Base-by-base conservation (phyloP, 768 basidiomycete species). In the Mycena alexandri region DNA sequence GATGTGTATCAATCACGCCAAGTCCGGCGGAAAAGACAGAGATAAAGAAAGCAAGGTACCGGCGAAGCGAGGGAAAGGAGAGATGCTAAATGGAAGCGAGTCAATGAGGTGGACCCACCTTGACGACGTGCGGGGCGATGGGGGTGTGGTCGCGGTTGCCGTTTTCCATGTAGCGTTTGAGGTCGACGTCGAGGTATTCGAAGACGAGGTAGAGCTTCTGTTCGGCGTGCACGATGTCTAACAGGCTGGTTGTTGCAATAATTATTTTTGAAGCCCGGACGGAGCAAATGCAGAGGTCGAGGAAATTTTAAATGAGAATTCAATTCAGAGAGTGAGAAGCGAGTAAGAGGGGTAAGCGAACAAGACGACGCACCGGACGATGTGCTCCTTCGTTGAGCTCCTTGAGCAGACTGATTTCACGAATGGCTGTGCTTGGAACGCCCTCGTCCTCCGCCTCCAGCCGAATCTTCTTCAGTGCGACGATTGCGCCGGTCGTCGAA, bases 361-460 rank as follows among this genome's bases (percentile, higher is more conserved):
- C 52, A 60, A 11, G 36, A 46, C 47, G 44, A 78, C 85, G 72
- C 76, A 93, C 98, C 89, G 89, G 74, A 99, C 98, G 74, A 99
- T 94, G 76, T 98, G 94, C 41, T 96, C 94, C 77, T n/a, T 99
- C 93, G 78, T 94, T 95, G 74, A 99, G 86, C 77, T 99, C 98
- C 80, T 98, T 99, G 74, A 99, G 81, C 65, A 99, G 80, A 81
- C 93, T 95, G 79, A 99, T 99, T 83, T 99, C 98, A 58, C 98
- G 89, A 75, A 99, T 99, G 63, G 97, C 96, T 6, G 98, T 99
- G 70, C 92, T 94, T 6, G 98, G 98, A 22, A 99, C 96, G 56
- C 98, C 98, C 79, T 99, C 98, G 77, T 99, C 98, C 79, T 99
- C 98, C 17, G 95, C 96, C 77, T 99, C 98, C 47, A 99, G 89